Conservation (phyloP, 139 green algal genomes). For the Dunaliella primolecta region DNA sequence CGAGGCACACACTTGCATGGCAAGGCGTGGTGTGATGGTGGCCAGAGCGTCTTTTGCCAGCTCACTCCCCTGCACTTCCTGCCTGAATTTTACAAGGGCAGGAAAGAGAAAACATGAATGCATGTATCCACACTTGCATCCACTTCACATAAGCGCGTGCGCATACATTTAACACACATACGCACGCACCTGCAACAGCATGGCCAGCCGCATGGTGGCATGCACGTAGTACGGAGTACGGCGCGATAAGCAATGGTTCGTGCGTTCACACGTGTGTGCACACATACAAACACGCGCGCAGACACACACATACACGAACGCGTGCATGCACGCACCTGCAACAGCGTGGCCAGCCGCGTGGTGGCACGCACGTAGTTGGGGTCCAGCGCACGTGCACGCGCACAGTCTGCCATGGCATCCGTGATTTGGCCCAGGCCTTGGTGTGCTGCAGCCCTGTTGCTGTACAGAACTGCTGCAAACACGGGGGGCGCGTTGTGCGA, state of each 20-base stretch:
- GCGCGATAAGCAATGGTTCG: too few species aligned
- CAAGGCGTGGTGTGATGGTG: too few species aligned
- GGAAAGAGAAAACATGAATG: too few species aligned
- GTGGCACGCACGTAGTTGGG: constrained; percentile 58
- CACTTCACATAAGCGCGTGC: neutral
- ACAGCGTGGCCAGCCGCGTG: constrained; percentile 19
- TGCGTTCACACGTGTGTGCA: neutral
- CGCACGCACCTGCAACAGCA: constrained; percentile 9
- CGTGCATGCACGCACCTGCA: neutral
- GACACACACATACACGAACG: too few species aligned
- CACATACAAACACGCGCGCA: neutral
- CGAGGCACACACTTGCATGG: too few species aligned
- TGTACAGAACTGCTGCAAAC: constrained; percentile 71
- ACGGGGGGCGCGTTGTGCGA: constrained; percentile 18
- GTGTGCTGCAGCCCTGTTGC: constrained; percentile 76
- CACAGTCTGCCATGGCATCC: constrained; percentile 76
- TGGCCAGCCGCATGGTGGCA: constrained; percentile 32
- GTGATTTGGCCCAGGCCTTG: constrained; percentile 23
- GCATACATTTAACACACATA: too few species aligned
- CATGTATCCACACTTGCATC: too few species aligned
- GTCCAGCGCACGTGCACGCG: constrained; percentile 61
- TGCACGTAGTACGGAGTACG: constrained; percentile 64
- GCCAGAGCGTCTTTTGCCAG: too few species aligned
- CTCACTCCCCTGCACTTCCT: too few species aligned
- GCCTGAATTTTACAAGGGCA: too few species aligned